Evolutionary conservation across 2,329 filamentous ascomycete species (phyloP).

Genomic region (Diaporthe ilicicola): DNA sequence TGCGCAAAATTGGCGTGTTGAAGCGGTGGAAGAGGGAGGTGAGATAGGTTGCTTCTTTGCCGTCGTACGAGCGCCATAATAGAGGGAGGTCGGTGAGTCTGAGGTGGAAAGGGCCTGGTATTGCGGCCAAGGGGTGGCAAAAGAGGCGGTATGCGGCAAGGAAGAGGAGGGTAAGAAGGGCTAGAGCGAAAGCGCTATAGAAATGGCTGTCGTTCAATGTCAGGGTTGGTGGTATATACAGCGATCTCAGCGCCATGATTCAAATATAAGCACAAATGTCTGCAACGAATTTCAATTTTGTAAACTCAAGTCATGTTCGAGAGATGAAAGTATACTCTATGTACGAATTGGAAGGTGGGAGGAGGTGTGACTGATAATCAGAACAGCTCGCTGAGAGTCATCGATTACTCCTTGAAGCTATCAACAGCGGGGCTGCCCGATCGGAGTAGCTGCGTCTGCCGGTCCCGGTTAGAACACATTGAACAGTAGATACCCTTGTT

Average conservation of each 20-base stretch:
- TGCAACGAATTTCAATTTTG: no score
- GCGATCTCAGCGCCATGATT: not conserved
- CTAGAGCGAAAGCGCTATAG: not conserved
- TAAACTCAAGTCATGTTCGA: not conserved
- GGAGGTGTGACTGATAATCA: not conserved
- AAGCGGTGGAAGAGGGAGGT: not conserved
- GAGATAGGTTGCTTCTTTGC: constrained; percentile 21
- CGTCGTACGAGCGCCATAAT: constrained; percentile 22
- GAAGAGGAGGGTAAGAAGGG: not conserved
- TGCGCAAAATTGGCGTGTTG: constrained; percentile 42
- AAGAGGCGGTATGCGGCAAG: not conserved
- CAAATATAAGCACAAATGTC: no score
- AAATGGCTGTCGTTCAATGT: not conserved
- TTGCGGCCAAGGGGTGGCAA: constrained; percentile 3
- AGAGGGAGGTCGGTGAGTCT: constrained; percentile 7
- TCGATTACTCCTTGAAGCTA: constrained; percentile 7
- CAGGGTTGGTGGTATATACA: not conserved
- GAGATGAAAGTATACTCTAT: not conserved
- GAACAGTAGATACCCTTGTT: not conserved
- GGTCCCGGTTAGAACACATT: not conserved
- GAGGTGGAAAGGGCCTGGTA: constrained; percentile 17
- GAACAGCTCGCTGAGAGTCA: not conserved
- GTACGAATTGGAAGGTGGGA: no score
- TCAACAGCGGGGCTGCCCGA: constrained; percentile 6
- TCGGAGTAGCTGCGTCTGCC: not conserved